These are phyloP conservation scores for Epichloe gansuensis DNA, from an alignment of 2,329 filamentous ascomycete genomes.

Conservation along the genomic window DNA sequence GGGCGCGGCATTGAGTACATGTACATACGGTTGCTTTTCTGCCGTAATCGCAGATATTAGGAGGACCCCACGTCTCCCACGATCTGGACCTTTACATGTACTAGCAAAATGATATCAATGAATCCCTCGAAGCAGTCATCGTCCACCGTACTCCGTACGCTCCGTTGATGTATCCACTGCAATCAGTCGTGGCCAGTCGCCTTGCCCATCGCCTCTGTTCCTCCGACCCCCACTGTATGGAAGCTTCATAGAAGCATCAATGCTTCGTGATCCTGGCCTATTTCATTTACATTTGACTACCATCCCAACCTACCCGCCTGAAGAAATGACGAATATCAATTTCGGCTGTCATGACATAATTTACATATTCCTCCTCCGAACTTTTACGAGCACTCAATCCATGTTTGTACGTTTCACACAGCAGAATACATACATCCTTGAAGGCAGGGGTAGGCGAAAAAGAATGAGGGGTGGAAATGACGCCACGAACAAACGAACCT, in stretches of 20 bases:
- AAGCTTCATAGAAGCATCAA: conserved; percentile 9
- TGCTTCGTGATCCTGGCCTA: conserved; percentile 1
- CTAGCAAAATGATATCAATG: not conserved
- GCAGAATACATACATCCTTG: not conserved
- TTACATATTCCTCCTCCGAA: no score
- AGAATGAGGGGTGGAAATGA: not conserved
- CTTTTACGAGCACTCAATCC: no score
- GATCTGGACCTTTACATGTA: not conserved
- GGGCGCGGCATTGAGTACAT: not conserved
- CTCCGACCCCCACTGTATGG: conserved; percentile 4
- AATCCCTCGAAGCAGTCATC: not conserved
- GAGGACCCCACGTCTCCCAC: not conserved
- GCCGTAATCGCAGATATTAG: not conserved
- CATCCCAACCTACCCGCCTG: no score
- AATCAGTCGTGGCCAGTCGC: not conserved
- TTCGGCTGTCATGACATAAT: no score
- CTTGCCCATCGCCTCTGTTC: not conserved
- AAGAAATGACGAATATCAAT: no score
- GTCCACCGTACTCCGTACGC: not conserved
- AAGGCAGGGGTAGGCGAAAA: not conserved
- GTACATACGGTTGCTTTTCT: not conserved
- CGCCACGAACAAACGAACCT: not conserved
- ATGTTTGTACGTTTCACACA: no score
- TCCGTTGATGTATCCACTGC: conserved; percentile 1
- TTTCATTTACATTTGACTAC: not conserved